These are phyloP conservation scores for Paragyromitra xinjiangensis DNA, from an alignment of 495 filamentous ascomycete genomes.

Conservation along the genomic window DNA sequence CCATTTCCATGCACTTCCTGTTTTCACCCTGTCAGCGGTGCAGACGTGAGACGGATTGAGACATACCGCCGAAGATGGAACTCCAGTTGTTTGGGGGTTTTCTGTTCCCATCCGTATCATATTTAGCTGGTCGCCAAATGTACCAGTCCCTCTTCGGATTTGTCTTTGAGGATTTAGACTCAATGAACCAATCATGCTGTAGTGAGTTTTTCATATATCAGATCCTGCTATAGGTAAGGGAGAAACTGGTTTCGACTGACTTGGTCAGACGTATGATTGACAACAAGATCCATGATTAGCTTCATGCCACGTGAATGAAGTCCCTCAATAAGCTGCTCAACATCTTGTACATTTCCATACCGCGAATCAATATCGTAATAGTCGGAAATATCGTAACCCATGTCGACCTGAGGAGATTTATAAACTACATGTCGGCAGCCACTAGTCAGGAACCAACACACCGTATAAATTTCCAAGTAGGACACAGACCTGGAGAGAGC, in stretches of 20 bases:
- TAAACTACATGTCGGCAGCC: conserved; percentile 60
- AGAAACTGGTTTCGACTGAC: conserved; percentile 18
- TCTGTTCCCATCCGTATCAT: conserved; percentile 67
- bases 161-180: conserved; percentile 69
- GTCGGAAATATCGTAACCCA: conserved; percentile 74
- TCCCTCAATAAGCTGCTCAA: conserved; percentile 69
- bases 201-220: background rate
- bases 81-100: conserved; percentile 77
- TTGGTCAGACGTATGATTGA: conserved; percentile 75
- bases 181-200: conserved; percentile 75
- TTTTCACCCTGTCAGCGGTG: background rate
- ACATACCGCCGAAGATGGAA: conserved; percentile 66
- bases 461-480: background rate
- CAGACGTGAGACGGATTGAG: background rate
- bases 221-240: background rate
- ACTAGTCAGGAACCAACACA: background rate
- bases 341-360: conserved; percentile 71
- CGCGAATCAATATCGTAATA: conserved; percentile 69
- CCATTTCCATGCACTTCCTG: conserved; percentile 71
- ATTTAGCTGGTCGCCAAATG: conserved; percentile 72
- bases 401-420: conserved; percentile 70
- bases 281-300: conserved; percentile 75
- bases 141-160: conserved; percentile 75
- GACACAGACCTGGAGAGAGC: conserved; percentile 64
- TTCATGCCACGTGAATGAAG: conserved; percentile 71